These are phyloP conservation scores for Lophiotrema nucula DNA, from an alignment of 495 filamentous ascomycete genomes.

Conservation along the genomic window DNA sequence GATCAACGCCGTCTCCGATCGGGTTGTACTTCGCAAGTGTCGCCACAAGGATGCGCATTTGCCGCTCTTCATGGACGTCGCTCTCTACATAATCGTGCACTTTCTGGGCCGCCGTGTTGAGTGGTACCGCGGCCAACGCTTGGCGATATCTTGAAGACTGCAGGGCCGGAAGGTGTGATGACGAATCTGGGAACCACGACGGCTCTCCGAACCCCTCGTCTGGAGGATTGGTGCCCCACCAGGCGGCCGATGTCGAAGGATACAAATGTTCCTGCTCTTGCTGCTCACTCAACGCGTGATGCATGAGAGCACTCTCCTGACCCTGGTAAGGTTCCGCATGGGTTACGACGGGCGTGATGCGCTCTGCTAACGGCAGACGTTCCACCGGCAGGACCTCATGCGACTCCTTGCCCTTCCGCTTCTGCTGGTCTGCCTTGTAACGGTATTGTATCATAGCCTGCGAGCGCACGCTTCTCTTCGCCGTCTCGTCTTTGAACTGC, in stretches of 20 bases:
- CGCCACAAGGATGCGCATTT: conserved; percentile 2
- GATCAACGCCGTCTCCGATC: conserved; percentile 19
- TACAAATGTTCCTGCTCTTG: not conserved
- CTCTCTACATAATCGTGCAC: conserved; percentile 18
- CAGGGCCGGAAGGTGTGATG: not conserved
- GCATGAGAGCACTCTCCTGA: not conserved
- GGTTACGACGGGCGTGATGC: not conserved
- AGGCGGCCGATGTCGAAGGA: conserved; percentile 1
- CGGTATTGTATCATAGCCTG: conserved; percentile 34
- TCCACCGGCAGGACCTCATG: not conserved
- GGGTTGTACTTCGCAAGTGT: not conserved
- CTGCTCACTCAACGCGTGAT: not conserved
- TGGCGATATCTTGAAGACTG: conserved; percentile 3
- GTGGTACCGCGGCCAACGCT: not conserved
- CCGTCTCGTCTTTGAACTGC: conserved; percentile 29
- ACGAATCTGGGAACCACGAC: not conserved
- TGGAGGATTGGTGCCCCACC: not conserved
- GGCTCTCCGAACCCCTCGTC: not conserved
- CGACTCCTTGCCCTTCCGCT: conserved; percentile 11
- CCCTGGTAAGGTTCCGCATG: not conserved
- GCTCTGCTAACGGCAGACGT: not conserved
- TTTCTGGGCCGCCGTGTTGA: not conserved
- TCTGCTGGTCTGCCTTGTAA: conserved; percentile 18
- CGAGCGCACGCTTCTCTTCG: conserved; percentile 29
- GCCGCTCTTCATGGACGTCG: conserved; percentile 2